A percentile compares a stretch with the other conserved stretches of the same genome.
Evolutionary conservation across 164 flowering plant genomes (phyloP).

Genomic region (grape (Vitis vinifera)): DNA sequence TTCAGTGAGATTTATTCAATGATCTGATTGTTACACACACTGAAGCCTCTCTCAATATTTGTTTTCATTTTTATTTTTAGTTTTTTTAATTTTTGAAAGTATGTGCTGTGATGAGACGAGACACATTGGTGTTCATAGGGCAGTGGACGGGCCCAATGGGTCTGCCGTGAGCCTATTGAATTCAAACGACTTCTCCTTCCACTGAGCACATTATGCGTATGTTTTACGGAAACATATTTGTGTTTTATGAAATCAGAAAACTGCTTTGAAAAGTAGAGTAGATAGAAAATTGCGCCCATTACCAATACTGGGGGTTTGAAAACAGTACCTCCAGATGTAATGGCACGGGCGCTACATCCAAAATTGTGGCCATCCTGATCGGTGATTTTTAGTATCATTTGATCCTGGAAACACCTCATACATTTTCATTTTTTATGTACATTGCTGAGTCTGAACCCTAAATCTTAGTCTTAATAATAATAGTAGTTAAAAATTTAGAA

Average conservation of each 20-base stretch:
- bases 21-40: constrained; percentile 87
- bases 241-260: neutral
- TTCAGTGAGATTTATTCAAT: constrained; percentile 62
- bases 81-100: neutral
- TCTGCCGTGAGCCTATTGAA: constrained; percentile 49
- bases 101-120: constrained; percentile 50
- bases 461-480: too few relatives aligned
- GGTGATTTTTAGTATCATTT: constrained; percentile 42
- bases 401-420: constrained; percentile 77
- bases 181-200: constrained; percentile 74
- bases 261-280: neutral
- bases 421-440: constrained; percentile 12
- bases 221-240: neutral
- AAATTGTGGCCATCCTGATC: constrained; percentile 68
- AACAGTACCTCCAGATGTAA: constrained; percentile 56
- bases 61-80: neutral
- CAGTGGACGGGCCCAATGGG: constrained; percentile 37
- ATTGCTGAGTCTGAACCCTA: too few relatives aligned
- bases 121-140: constrained; percentile 41
- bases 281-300: constrained; percentile 46
- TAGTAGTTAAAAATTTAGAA: too few relatives aligned
- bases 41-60: constrained; percentile 35
- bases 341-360: constrained; percentile 63
- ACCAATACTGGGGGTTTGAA: constrained; percentile 66
- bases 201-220: constrained; percentile 38